These are phyloP conservation scores for Turritis glabra DNA, from an alignment of 345 rosid species.

Conservation along the genomic window DNA sequence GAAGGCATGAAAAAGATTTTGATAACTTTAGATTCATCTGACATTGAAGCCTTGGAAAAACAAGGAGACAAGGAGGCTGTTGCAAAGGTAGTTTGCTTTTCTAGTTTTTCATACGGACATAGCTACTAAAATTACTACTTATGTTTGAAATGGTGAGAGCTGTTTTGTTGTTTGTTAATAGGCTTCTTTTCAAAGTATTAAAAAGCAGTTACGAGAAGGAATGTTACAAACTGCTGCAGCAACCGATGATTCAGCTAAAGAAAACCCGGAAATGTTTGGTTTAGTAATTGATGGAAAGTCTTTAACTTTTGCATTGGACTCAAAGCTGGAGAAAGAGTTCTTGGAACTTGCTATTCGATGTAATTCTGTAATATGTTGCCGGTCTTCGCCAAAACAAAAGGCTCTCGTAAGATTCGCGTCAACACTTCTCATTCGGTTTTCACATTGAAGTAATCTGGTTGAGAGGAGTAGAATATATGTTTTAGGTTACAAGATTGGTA, in stretches of 20 bases:
- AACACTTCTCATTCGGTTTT: neutral
- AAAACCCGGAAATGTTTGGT: slow-evolving; percentile 42
- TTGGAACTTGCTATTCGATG: slow-evolving; percentile 66
- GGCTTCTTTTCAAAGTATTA: slow-evolving; percentile 63
- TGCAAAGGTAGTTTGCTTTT: slow-evolving; percentile 46
- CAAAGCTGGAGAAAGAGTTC: slow-evolving; percentile 50
- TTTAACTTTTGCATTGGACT: slow-evolving; percentile 58
- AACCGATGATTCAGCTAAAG: slow-evolving; percentile 28
- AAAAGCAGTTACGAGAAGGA: slow-evolving; percentile 51
- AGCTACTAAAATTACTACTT: too few relatives aligned
- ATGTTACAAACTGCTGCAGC: slow-evolving; percentile 35
- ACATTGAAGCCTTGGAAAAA: slow-evolving; percentile 62
- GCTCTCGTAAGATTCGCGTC: slow-evolving; percentile 71
- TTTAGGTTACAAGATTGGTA: slow-evolving; percentile 86
- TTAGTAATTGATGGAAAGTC: slow-evolving; percentile 90
- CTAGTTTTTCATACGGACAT: too few relatives aligned
- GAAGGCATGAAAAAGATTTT: slow-evolving; percentile 64
- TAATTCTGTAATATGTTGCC: slow-evolving; percentile 81
- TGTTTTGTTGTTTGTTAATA: slow-evolving; percentile 25
- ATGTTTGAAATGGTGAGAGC: neutral
- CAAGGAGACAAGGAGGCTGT: slow-evolving; percentile 57
- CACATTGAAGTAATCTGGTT: slow-evolving; percentile 45
- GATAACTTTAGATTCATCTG: slow-evolving; percentile 66
- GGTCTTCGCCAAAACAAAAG: slow-evolving; percentile 91
- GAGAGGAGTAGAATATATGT: slow-evolving; percentile 43